phyloP scores from a whole-genome alignment of 495 filamentous ascomycete genomes.

The Aspergillus cristatus region DNA sequence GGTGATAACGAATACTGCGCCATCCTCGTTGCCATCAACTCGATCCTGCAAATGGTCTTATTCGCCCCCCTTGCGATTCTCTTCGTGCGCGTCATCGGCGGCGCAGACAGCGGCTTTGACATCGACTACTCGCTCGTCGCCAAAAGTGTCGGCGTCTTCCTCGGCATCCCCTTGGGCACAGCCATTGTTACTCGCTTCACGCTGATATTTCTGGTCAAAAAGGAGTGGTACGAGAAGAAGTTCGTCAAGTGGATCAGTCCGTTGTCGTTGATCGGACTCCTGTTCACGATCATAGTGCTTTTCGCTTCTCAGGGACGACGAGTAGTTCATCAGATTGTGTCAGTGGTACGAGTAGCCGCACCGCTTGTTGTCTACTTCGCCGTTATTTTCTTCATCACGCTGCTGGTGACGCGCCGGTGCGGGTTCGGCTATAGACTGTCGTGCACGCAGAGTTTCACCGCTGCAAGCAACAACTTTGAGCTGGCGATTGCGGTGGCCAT shows the following conservation, averaged over 20 bases:
- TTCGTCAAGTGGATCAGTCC: slow-evolving; percentile 65
- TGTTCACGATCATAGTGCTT: slow-evolving; percentile 79
- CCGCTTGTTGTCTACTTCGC: slow-evolving; percentile 75
- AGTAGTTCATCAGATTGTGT: slow-evolving; percentile 77
- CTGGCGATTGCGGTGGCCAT: slow-evolving; percentile 88
- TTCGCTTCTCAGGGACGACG: slow-evolving; percentile 74
- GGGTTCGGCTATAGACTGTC: slow-evolving; percentile 67
- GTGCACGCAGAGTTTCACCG: slow-evolving; percentile 83
- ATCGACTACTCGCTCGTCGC: slow-evolving; percentile 65
- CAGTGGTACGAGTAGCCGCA: slow-evolving; percentile 69
- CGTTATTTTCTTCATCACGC: slow-evolving; percentile 61
- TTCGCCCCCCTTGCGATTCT: slow-evolving; percentile 74
- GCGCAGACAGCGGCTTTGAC: slow-evolving; percentile 19
- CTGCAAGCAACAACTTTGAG: slow-evolving; percentile 94
- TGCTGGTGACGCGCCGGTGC: slow-evolving; percentile 44
- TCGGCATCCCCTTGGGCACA: slow-evolving; percentile 75
- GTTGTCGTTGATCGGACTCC: slow-evolving; percentile 71
- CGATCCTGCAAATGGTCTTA: slow-evolving; percentile 75
- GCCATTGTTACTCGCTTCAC: slow-evolving; percentile 66
- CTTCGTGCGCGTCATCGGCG: slow-evolving; percentile 64
- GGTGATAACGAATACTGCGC: slow-evolving; percentile 82
- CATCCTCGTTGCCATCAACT: slow-evolving; percentile 83
- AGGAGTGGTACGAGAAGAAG: slow-evolving; percentile 53
- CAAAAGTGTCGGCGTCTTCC: slow-evolving; percentile 71
- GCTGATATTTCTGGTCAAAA: slow-evolving; percentile 44